A percentile compares a stretch with the other conserved stretches of the same genome.
Evolutionary conservation across 345 rosid genomes (phyloP).

Genomic region (Euclidium syriacum): DNA sequence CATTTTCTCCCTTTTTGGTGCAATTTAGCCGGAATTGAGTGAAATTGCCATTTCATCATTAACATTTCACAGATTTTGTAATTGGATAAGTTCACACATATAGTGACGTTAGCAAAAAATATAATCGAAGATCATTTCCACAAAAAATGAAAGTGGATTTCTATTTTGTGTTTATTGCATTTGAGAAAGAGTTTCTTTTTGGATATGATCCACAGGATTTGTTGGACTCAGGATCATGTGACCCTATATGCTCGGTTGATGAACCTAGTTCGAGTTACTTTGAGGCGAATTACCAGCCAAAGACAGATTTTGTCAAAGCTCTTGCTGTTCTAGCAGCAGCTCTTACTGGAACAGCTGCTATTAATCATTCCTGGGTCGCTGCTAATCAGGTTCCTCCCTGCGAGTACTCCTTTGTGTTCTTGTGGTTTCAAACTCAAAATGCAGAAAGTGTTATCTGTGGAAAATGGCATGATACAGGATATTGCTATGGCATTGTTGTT

Average conservation of each 20-base stretch:
- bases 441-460: not conserved
- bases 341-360: slow-evolving; percentile 74
- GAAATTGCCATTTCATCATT: not conserved
- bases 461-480: slow-evolving; percentile 52
- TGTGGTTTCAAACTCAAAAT: not conserved
- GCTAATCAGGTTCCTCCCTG: slow-evolving; percentile 66
- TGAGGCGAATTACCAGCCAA: slow-evolving; percentile 66
- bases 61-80: not conserved
- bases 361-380: slow-evolving; percentile 95
- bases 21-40: not conserved
- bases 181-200: not conserved
- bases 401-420: not conserved
- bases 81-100: not conserved
- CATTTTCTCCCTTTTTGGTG: not conserved
- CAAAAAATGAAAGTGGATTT: not conserved
- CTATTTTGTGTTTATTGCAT: slow-evolving; percentile 9
- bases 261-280: slow-evolving; percentile 74
- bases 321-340: slow-evolving; percentile 72
- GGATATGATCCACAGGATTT: slow-evolving; percentile 50
- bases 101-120: not conserved
- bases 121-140: not conserved
- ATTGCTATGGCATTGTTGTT: slow-evolving; percentile 91
- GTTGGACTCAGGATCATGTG: slow-evolving; percentile 58
- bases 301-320: slow-evolving; percentile 79
- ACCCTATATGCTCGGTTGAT: slow-evolving; percentile 84